phyloP scores from a whole-genome alignment of 2,329 filamentous ascomycete genomes.

The Aspergillus costaricaensis region DNA sequence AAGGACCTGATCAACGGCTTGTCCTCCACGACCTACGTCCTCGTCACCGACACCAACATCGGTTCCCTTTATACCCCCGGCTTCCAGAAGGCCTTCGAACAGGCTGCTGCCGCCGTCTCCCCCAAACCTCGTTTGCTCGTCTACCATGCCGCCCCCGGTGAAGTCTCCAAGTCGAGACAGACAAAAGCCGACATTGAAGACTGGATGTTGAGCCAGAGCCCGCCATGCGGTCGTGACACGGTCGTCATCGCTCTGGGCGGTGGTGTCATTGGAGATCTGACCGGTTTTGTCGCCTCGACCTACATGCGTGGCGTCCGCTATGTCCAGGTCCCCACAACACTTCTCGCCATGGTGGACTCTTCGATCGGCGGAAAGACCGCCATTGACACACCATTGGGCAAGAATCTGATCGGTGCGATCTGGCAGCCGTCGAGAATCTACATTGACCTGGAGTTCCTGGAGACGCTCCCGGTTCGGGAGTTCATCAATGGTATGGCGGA shows the following conservation, averaged over 20 bases:
- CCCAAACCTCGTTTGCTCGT: conserved; percentile 71
- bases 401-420: conserved; percentile 93
- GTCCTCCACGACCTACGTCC: conserved; percentile 85
- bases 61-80: conserved; percentile 74
- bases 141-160: conserved; percentile 84
- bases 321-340: conserved; percentile 92
- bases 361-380: conserved; percentile 98
- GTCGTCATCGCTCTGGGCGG: conserved; percentile 93
- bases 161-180: conserved; percentile 88
- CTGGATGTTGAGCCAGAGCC: conserved; percentile 84
- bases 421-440: conserved; percentile 96
- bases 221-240: conserved; percentile 87
- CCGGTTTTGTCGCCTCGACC: conserved; percentile 93
- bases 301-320: conserved; percentile 98
- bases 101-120: conserved; percentile 47
- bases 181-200: conserved; percentile 97
- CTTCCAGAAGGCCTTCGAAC: conserved; percentile 69
- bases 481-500: conserved; percentile 99
- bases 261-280: conserved; percentile 97
- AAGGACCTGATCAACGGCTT: conserved; percentile 77
- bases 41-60: conserved; percentile 96
- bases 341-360: conserved; percentile 97
- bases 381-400: conserved; percentile 92
- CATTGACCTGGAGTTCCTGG: conserved; percentile 88
- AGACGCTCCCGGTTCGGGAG: conserved; percentile 85